A percentile compares a stretch with the other conserved stretches of the same genome.
Conservation (phyloP, 2,329 filamentous ascomycete species). For the Phialemoniopsis sp. region DNA sequence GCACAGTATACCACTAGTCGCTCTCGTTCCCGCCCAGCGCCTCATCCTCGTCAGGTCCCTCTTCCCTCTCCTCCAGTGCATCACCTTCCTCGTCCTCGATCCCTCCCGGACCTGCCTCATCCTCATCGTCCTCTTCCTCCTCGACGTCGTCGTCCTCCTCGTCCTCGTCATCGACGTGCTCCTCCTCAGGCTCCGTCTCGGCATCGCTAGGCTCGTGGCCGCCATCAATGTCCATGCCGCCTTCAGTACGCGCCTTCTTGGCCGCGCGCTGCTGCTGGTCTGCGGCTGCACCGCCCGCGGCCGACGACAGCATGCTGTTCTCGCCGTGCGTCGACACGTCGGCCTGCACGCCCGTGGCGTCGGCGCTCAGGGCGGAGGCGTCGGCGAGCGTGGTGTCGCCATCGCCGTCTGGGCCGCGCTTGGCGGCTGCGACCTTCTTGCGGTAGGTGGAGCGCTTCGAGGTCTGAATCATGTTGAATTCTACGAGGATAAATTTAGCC, state of each 20-base stretch:
- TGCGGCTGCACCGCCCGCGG: conserved; percentile 18
- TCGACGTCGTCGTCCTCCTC: conserved; percentile 34
- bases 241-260: conserved; percentile 37
- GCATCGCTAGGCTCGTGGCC: conserved; percentile 31
- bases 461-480: conserved; percentile 69
- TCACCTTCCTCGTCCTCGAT: conserved; percentile 50
- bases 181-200: conserved; percentile 22
- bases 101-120: conserved; percentile 47
- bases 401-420: conserved; percentile 31
- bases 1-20: conserved; percentile 29
- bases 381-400: conserved; percentile 14
- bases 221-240: conserved; percentile 31
- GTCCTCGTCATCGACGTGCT: conserved; percentile 44
- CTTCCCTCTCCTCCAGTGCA: conserved; percentile 38
- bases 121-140: conserved; percentile 39
- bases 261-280: conserved; percentile 27
- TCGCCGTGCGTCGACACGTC: conserved; percentile 12
- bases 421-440: conserved; percentile 64
- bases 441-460: conserved; percentile 72
- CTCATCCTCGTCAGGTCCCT: conserved; percentile 51
- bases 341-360: conserved; percentile 20
- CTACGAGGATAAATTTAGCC: conserved; percentile 27
- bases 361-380: conserved; percentile 22
- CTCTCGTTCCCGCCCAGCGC: conserved; percentile 60
- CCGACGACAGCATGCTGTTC: conserved; percentile 9